Base-by-base conservation (phyloP, 176 grass and related monocot species). In the Triticum urartu region DNA sequence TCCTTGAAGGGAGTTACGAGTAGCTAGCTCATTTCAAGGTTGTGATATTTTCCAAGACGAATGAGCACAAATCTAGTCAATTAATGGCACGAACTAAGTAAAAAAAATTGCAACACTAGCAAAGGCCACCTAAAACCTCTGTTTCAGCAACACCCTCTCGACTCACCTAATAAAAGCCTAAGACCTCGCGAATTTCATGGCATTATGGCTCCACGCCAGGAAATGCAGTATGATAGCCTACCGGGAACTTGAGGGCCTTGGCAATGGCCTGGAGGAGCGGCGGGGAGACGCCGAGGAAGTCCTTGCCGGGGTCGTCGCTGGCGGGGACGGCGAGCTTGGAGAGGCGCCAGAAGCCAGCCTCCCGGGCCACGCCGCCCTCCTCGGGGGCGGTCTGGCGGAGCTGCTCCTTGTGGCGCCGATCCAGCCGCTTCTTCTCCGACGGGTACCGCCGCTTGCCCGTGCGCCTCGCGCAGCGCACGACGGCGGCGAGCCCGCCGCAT, bases 261-360 rank as follows among this genome's bases (percentile, higher is more conserved):
- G 96, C 96, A 77, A 98, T 89, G 88, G 96, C 93, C 69, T 98
- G 90, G 28, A 98, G 91, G 54, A 98, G 84, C 72, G 96, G 89
- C 40, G 61, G 88, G 30, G 96, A 98, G 40, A 98, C 76, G 63
- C 84, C 90, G 7, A 80, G 15, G 79, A 91, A 95, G 79, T 98
- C 93, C 82, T 98, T 98, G 54, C 96, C 96, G 18, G 93, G 96
- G 82, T 98, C 96, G 40, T 92, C 93, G 79, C 88, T 71, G 74
- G 83, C 96, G 45, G 93, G 91, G 47, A 98, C 90, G 12, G 79
- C 64, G 74, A 98, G 96, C 82, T 94, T 98, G 56, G 88, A 98
- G 34, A 98, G 86, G 32, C 93, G 86, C 96, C 96, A 98, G 80
- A 77, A 94, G 5, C 96, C 96, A 3, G 85, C 90, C 48, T 89